Base-by-base conservation (phyloP, 805 yeast species). In the Jamesozyma spencerorum region DNA sequence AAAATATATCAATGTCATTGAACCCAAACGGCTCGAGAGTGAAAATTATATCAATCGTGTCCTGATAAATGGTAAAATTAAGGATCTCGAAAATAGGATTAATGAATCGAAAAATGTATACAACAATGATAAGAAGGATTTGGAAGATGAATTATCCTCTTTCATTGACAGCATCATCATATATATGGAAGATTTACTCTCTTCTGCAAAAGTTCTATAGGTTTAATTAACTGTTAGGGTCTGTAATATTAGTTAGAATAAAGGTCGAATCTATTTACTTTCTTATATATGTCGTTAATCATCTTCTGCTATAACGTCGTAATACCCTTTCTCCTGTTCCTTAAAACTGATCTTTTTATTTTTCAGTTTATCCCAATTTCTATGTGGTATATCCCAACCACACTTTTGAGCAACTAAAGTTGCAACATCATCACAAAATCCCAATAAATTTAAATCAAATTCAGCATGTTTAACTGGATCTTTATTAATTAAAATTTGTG, bases 351-450 rank as follows among this genome's bases (percentile, higher is more conserved):
- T 50, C 6, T 47, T 43, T 24, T 43, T 49, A 12, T 47, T 40
- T 44, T 63, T 44, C 31, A 60, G 37, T 30, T 57, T 49, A 4
- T 63, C 57, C 55, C 71, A 71, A 51, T 70, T 69, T n/a, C 65
- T 55, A 52, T 81, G 86, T 1, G 74, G 65, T 34, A 83, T 68
- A 4, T 66, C 62, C 88, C 88, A 81, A 4, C 69, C 69, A 31
- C 82, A 60, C 43, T 68, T 67, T 20, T 73, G 71, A 33, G 77
- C 66, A 1, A 87, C 64, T 56, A 75, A 75, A 20, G 81, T 73
- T 5, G 85, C 86, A 5, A 75, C 85, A 49, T 83, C 87, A 54
- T 88, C 97, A 60, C 95, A 85, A 47, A 71, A 74, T 1, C 96
- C 96, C 18, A 86, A 58, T 14, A 87, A 57, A 15, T 76, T 75